Evolutionary conservation across 1,139 yeast species (phyloP), one percentile per base, ranked within the genome.

Genomic region (Meyerozyma elateridarum): DNA sequence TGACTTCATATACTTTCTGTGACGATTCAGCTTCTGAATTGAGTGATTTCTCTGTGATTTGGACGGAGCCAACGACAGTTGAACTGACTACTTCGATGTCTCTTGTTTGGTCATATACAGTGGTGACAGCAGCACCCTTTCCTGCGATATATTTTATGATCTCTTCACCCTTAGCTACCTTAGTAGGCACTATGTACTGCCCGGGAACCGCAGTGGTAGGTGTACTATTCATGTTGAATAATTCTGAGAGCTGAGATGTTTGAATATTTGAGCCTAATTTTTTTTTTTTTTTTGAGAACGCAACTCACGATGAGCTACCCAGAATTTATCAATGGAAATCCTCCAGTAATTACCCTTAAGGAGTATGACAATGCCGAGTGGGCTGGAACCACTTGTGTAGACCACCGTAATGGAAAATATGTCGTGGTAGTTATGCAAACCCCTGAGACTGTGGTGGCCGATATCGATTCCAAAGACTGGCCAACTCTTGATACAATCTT

Each of bases 191-290:
- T 25, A 69, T 52, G 41, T 66, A 67, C 39, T 87, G 95, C 1
- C 96, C 96, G 2, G 96, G 96, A 11, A 84, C 70, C 3, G 77
- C 88, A 25, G 51, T 7, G 33, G 33, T 19, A 8, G n/a, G n/a
- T n/a, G n/a, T n/a, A n/a, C n/a, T n/a, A 27, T 21, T 14, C 14
- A 26, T 29, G 27, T 8, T 14, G 28, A 6, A 6, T 25, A 16
- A 25, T 27, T 5, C 12, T 27, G 29, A 12, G 22, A 12, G 12
- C 19, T 36, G 8, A 35, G 37, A 8, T 44, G 44, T 9, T 47
- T 41, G 6, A 46, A 32, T 12, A 42, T 44, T 20, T 6, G 4
- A 13, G 5, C 12, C 7, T 13, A 11, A 7, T 8, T 2, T 22
- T 22, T 13, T 22, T 8, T 22, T 22, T 6, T 22, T 8, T 7